Percentiles rank a stretch among this genome's conserved stretches.
These are phyloP conservation scores for Sporothrix pallida DNA, from an alignment of 2,329 filamentous ascomycete species.

Conservation along the genomic window DNA sequence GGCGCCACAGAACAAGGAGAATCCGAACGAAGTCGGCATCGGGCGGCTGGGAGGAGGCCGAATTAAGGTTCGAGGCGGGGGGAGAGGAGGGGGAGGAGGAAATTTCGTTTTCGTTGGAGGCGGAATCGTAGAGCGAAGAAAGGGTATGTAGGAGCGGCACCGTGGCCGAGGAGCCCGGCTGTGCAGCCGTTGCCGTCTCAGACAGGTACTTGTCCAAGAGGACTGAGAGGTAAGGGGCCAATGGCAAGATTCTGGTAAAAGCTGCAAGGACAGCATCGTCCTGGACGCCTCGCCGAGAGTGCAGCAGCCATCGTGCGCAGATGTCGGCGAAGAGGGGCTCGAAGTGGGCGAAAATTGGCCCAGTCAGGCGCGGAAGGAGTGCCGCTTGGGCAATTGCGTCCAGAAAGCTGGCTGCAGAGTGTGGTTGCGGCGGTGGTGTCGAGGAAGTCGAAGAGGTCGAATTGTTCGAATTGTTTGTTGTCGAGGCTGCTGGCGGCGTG, in stretches of 20 bases:
- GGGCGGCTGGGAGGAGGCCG: constrained; percentile 37
- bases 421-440: constrained; percentile 10
- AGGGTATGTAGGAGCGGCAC: constrained; percentile 25
- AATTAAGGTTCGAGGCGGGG: not conserved
- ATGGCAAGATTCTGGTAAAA: constrained; percentile 79
- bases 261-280: constrained; percentile 65
- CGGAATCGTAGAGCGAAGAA: constrained; percentile 21
- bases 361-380: constrained; percentile 72
- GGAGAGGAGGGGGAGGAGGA: too few relatives aligned
- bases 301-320: constrained; percentile 76
- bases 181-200: constrained; percentile 36
- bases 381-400: constrained; percentile 72
- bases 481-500: constrained; percentile 49
- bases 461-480: constrained; percentile 9
- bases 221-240: constrained; percentile 78
- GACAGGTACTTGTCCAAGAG: constrained; percentile 63
- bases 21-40: constrained; percentile 45
- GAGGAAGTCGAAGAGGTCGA: constrained; percentile 12
- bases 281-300: constrained; percentile 48
- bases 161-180: not conserved
- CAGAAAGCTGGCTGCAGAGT: constrained; percentile 59
- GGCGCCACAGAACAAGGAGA: constrained; percentile 75
- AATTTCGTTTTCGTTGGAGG: not conserved
- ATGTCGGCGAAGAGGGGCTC: constrained; percentile 79
- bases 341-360: constrained; percentile 75